Conservation (phyloP, 148 eudicot genomes). For the Persicaria maculosa region DNA sequence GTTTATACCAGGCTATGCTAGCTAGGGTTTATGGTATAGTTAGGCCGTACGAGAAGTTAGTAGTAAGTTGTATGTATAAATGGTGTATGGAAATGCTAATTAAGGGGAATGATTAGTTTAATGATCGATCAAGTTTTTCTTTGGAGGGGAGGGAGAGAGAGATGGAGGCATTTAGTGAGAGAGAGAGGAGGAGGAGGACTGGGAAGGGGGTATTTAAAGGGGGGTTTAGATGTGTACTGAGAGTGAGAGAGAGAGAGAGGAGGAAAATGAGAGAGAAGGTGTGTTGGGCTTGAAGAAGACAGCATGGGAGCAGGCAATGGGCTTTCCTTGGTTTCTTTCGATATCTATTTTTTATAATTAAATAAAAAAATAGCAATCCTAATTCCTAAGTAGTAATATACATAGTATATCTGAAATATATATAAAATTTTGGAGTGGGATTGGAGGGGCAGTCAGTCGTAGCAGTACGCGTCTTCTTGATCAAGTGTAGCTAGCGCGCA, state of each 20-base stretch:
- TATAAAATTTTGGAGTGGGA: no score
- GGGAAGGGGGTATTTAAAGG: slow-evolving; percentile 16
- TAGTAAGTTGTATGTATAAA: background rate
- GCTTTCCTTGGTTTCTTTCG: slow-evolving; percentile 14
- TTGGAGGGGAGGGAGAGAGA: background rate
- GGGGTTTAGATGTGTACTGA: background rate
- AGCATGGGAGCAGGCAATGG: slow-evolving; percentile 75
- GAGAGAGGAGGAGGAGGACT: slow-evolving; percentile 10
- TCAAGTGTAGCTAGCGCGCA: no score
- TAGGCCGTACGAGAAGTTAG: background rate
- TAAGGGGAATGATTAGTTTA: background rate
- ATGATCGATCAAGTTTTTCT: background rate
- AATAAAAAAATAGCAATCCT: slow-evolving; percentile 13
- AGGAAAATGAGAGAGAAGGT: slow-evolving; percentile 8
- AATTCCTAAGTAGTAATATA: background rate
- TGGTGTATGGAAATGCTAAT: background rate
- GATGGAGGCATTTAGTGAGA: background rate
- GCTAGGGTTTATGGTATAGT: background rate
- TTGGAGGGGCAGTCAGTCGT: no score
- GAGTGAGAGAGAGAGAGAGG: slow-evolving; percentile 14
- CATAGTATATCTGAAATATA: no score
- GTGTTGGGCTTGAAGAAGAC: slow-evolving; percentile 65
- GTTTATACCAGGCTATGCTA: background rate
- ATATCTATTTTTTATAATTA: slow-evolving; percentile 20
- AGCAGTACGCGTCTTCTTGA: no score